Percentiles rank a stretch among this genome's conserved stretches.
Conservation (phyloP, 805 yeast genomes). For the Pichia membranifaciens region DNA sequence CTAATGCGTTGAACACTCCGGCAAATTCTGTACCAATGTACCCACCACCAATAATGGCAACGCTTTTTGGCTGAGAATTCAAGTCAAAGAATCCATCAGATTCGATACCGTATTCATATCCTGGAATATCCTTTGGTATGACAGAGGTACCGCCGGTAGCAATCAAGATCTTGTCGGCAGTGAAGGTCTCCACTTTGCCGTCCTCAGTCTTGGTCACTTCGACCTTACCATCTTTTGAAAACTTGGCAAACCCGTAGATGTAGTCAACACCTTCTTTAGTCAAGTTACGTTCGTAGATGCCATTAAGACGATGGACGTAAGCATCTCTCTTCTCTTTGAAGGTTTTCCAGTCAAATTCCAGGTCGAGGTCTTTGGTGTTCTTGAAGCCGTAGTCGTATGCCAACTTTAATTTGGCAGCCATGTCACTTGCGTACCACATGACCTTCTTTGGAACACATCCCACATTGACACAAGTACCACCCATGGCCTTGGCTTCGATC, state of each 20-base stretch:
- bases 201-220: constrained; percentile 71
- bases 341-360: constrained; percentile 83
- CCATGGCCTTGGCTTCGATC: constrained; percentile 76
- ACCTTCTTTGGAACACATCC: constrained; percentile 99
- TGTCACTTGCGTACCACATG: constrained; percentile 96
- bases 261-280: constrained; percentile 84
- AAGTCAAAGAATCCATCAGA: constrained; percentile 90
- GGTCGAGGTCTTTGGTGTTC: constrained; percentile 60
- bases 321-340: constrained; percentile 91
- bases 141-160: constrained; percentile 92
- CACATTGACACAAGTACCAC: constrained; percentile 98
- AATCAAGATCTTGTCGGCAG: constrained; percentile 78
- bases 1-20: constrained; percentile 87
- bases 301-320: constrained; percentile 79
- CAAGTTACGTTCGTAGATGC: constrained; percentile 86
- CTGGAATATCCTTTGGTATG: constrained; percentile 64
- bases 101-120: constrained; percentile 75
- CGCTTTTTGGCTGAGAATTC: constrained; percentile 79
- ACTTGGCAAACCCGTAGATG: constrained; percentile 80
- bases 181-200: constrained; percentile 42
- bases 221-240: constrained; percentile 63
- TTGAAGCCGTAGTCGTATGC: constrained; percentile 81
- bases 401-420: constrained; percentile 68
- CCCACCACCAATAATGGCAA: constrained; percentile 96
- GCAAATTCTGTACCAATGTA: constrained; percentile 95